A percentile compares a stretch with the other conserved stretches of the same genome.
These are phyloP conservation scores for Hippophae gyantsensis DNA, from an alignment of 306 rosid species.

Conservation along the genomic window DNA sequence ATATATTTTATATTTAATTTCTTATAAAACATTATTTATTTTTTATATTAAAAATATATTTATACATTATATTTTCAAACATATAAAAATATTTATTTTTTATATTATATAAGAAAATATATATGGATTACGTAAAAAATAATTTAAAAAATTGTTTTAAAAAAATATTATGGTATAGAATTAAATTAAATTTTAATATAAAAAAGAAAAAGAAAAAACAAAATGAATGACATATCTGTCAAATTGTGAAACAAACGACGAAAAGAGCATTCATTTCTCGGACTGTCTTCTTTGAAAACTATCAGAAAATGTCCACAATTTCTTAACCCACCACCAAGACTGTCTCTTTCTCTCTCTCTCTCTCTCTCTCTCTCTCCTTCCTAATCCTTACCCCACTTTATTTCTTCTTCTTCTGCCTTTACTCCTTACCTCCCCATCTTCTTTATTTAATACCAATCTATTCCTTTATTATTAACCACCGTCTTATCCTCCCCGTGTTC, in stretches of 20 bases:
- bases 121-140: no score
- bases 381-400: not conserved
- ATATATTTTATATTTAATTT: no score
- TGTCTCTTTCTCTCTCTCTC: not conserved
- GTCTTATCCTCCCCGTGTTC: not conserved
- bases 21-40: no score
- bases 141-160: no score
- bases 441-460: not conserved
- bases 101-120: no score
- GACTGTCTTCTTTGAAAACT: conserved; percentile 70
- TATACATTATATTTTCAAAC: no score
- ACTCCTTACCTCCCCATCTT: no score
- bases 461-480: not conserved
- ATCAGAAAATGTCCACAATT: conserved; percentile 28
- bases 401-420: conserved; percentile 10
- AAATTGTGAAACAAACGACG: conserved; percentile 28
- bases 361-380: not conserved
- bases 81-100: no score
- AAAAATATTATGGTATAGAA: not conserved
- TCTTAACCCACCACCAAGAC: conserved; percentile 1
- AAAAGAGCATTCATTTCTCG: conserved; percentile 60
- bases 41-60: no score
- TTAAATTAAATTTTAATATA: not conserved
- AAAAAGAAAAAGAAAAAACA: not conserved
- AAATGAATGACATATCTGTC: conserved; percentile 37